These are phyloP conservation scores for Zygoascus sp. DNA, from an alignment of 1,139 yeast genomes.

Conservation along the genomic window DNA sequence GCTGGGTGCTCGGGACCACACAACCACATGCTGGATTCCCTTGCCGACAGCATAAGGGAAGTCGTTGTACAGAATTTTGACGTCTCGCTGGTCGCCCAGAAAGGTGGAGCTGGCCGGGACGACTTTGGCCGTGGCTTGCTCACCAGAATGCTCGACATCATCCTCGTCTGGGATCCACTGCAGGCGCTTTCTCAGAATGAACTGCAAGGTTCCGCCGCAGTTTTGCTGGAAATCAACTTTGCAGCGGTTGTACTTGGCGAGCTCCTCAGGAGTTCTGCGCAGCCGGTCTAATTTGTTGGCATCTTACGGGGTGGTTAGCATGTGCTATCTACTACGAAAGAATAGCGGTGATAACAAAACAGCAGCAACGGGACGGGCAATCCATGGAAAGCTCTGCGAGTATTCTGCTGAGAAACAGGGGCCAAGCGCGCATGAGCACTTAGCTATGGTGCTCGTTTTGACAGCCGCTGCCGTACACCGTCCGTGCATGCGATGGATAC, in stretches of 20 bases:
- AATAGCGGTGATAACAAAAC: not conserved
- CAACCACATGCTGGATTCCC: conserved; percentile 38
- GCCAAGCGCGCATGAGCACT: not conserved
- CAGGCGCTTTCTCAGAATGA: conserved; percentile 30
- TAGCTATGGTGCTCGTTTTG: not conserved
- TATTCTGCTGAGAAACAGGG: too few relatives aligned
- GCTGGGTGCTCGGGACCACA: conserved; percentile 38
- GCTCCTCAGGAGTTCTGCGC: conserved; percentile 34
- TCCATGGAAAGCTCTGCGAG: not conserved
- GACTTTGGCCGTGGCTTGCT: conserved; percentile 16
- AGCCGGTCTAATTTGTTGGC: conserved; percentile 29
- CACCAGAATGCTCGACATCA: not conserved
- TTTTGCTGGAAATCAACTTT: conserved; percentile 26
- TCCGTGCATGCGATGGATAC: not conserved
- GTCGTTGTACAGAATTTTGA: conserved; percentile 37
- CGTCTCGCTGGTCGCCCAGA: conserved; percentile 30
- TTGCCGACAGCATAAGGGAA: conserved; percentile 40
- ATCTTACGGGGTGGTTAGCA: too few relatives aligned
- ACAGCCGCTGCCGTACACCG: not conserved
- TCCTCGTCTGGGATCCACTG: conserved; percentile 27
- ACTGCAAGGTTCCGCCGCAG: conserved; percentile 35
- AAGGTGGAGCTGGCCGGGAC: conserved; percentile 20
- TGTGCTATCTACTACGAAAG: too few relatives aligned
- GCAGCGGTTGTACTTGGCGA: conserved; percentile 32
- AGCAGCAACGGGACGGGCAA: not conserved